Base-by-base conservation (phyloP, 2,329 filamentous ascomycete species). In the Penicillium hesseltinei region DNA sequence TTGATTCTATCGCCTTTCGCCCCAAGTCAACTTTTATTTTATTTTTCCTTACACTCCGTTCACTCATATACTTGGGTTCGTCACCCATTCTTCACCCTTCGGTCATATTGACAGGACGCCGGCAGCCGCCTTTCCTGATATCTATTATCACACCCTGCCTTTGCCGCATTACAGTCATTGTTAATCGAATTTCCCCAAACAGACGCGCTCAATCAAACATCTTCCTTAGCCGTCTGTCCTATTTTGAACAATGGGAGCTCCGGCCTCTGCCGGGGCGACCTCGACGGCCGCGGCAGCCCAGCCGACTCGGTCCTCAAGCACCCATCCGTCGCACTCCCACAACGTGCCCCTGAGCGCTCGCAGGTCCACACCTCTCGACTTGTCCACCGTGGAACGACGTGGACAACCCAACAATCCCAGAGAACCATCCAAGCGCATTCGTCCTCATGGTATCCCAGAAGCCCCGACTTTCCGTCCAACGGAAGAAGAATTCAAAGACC, bases 401-500 rank as follows among this genome's bases (percentile, higher is more conserved):
- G 92, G 91, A 51, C 89, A 94, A 66, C 85, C 90, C 25, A 91
- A 85, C 31, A 86, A 88, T 51, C 86, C 86, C 65, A 86, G 88
- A 69, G 91, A 96, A 71, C 83, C 87, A 6, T 81, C 83, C n/a
- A 90, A 91, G 74, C 87, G 88, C 72, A 86, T 84, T 66, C 85
- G 94, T 51, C 90, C 90, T 38, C 92, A 96, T 75, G 91, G 88
- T 43, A 82, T 99, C 42, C 84, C 89, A 63, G 93, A 97, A 71
- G 93, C 94, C 29, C 93, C 93, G 2, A 94, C 91, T 5, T 99
- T 91, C 74, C 83, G 87, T 62, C 94, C 94, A 33, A 96, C 91
- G 0, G 88, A 91, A 65, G 92, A 97, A 66, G 92, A 99, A 75
- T 99, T 94, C 82, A 91, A 88, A 69, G 92, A 99, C 68, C 94